Evolutionary conservation across 352 stramenopile genomes (phyloP).

Genomic region (Phytophthora cactorum): DNA sequence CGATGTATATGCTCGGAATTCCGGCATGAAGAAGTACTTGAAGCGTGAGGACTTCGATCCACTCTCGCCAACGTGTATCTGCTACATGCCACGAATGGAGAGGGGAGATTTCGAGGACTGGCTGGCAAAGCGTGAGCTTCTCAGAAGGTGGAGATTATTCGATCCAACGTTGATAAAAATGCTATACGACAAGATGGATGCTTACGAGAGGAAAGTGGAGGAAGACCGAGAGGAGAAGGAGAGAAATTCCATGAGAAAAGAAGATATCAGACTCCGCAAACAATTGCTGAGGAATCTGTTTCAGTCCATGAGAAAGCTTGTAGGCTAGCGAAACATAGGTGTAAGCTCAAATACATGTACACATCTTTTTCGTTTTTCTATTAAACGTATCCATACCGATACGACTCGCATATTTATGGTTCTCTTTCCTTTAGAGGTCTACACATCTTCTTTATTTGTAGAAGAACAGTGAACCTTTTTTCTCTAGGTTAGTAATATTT

Average conservation of each 20-base stretch:
- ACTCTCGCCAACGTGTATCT: background rate
- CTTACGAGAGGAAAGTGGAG: background rate
- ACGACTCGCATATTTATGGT: too few species aligned
- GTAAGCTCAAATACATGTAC: too few species aligned
- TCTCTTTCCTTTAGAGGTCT: too few species aligned
- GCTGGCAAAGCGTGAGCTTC: background rate
- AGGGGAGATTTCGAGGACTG: background rate
- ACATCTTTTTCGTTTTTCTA: too few species aligned
- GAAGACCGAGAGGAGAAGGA: background rate
- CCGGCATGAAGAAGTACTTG: conserved; percentile 27
- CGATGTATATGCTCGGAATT: conserved; percentile 46
- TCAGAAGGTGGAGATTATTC: background rate
- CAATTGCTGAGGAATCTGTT: background rate
- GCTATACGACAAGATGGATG: background rate
- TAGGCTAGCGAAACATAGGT: too few species aligned
- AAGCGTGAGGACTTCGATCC: background rate
- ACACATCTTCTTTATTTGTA: too few species aligned
- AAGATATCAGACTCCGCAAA: background rate
- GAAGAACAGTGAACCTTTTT: too few species aligned
- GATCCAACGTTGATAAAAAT: background rate
- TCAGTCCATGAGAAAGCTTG: background rate
- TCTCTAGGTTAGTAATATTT: too few species aligned
- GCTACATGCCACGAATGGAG: background rate
- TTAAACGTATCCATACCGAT: too few species aligned
- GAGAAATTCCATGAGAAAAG: background rate